Percentiles rank a stretch among this genome's conserved stretches.
phyloP scores from a whole-genome alignment of 2,329 filamentous ascomycete species.

The Talaromyces sp. region DNA sequence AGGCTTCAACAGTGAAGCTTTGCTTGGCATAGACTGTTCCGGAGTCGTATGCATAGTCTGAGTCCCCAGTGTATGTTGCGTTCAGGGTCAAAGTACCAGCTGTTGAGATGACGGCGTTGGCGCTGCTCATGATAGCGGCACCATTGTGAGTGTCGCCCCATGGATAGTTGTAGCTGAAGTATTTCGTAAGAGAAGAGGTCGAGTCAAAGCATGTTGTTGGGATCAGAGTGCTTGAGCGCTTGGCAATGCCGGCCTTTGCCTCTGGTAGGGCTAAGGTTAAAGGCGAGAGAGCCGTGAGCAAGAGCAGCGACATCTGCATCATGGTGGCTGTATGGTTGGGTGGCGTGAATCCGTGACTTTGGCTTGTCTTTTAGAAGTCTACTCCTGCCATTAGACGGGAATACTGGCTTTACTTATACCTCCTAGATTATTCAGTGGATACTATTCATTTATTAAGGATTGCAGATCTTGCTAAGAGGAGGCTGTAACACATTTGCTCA shows the following conservation, averaged over 20 bases:
- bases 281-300: conserved; percentile 7
- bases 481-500: too few relatives aligned
- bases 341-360: too few relatives aligned
- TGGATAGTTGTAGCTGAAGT: conserved; percentile 59
- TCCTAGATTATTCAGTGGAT: too few relatives aligned
- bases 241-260: neutral
- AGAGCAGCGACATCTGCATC: conserved; percentile 4
- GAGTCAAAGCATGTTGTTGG: conserved; percentile 34
- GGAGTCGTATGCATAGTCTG: conserved; percentile 55
- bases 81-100: conserved; percentile 51
- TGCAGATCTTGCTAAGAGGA: too few relatives aligned
- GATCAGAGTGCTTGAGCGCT: conserved; percentile 23
- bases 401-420: too few relatives aligned
- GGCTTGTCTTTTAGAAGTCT: too few relatives aligned
- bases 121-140: conserved; percentile 54
- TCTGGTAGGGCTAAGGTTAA: conserved; percentile 7
- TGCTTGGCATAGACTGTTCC: conserved; percentile 51
- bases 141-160: conserved; percentile 64
- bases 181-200: conserved; percentile 34
- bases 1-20: conserved; percentile 42
- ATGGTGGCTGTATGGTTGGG: too few relatives aligned
- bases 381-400: too few relatives aligned
- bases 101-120: conserved; percentile 49
- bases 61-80: conserved; percentile 44
- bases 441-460: too few relatives aligned